phyloP scores from a whole-genome alignment of 352 stramenopile genomes.

The Pythium angustatum region DNA sequence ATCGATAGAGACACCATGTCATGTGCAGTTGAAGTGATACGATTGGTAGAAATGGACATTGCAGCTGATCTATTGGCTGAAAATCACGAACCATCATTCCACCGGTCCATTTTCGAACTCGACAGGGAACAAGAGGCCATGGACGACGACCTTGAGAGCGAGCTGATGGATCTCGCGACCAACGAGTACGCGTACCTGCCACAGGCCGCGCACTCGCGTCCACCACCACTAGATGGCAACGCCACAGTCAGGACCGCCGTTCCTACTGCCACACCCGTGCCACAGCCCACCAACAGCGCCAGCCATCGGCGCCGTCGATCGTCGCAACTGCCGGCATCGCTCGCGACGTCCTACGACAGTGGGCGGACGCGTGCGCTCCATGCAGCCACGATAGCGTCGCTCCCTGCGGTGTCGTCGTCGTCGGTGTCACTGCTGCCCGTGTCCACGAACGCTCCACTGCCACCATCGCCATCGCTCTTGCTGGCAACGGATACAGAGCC shows the following conservation, averaged over 20 bases:
- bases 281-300: background rate
- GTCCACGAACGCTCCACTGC: too few relatives aligned
- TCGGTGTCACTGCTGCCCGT: background rate
- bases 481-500: too few relatives aligned
- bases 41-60: slow-evolving; percentile 1
- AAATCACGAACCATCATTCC: slow-evolving; percentile 3
- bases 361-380: background rate
- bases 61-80: slow-evolving; percentile 16
- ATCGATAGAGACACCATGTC: slow-evolving; percentile 2
- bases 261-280: background rate
- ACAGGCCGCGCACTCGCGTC: slow-evolving; percentile 21
- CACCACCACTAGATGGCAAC: background rate
- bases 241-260: background rate
- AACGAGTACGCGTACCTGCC: slow-evolving; percentile 66
- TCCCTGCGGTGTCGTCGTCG: background rate
- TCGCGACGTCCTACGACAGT: background rate
- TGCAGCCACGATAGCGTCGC: background rate
- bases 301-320: background rate
- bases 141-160: slow-evolving; percentile 51
- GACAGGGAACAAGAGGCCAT: slow-evolving; percentile 1
- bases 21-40: background rate
- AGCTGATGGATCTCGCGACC: slow-evolving; percentile 64
- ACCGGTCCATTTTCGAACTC: background rate
- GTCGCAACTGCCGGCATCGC: background rate
- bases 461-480: too few relatives aligned